Percentiles rank a stretch among this genome's conserved stretches.
Conservation (phyloP, 2,329 filamentous ascomycete species). For the Colletotrichum spinosum region DNA sequence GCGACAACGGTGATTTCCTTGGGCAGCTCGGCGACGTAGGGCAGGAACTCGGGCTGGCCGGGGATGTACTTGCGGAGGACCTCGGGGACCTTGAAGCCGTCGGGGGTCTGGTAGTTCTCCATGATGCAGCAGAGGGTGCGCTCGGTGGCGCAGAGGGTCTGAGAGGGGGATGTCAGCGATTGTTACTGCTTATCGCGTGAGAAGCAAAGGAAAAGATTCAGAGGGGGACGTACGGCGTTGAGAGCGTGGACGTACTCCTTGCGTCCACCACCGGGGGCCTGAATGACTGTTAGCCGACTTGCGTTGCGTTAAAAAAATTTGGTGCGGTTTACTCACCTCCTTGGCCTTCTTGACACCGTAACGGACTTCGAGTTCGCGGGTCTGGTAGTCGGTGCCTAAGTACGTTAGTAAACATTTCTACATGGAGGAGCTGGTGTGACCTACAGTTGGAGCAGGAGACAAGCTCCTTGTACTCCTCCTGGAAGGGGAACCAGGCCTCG, state of each 20-base stretch:
- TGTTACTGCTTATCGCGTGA: not conserved
- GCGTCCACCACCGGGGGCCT: slow-evolving; percentile 48
- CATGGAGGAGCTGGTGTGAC: slow-evolving; percentile 72
- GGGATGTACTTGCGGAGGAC: slow-evolving; percentile 90
- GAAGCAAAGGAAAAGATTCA: slow-evolving; percentile 59
- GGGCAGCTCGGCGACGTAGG: slow-evolving; percentile 86
- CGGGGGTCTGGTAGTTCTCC: slow-evolving; percentile 95
- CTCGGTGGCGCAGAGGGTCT: slow-evolving; percentile 88
- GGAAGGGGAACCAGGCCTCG: slow-evolving; percentile 96
- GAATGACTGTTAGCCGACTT: slow-evolving; percentile 2
- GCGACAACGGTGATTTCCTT: slow-evolving; percentile 66
- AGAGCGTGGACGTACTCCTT: slow-evolving; percentile 97
- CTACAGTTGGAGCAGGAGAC: slow-evolving; percentile 95
- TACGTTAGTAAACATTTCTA: not conserved
- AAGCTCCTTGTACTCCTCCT: slow-evolving; percentile 98
- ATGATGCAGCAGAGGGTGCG: slow-evolving; percentile 93
- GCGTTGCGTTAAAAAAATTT: not conserved
- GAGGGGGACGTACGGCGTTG: slow-evolving; percentile 66
- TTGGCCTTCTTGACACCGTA: slow-evolving; percentile 79
- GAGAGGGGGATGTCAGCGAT: slow-evolving; percentile 45
- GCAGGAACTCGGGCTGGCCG: slow-evolving; percentile 88
- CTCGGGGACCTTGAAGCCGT: slow-evolving; percentile 85
- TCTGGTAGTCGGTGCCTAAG: slow-evolving; percentile 71
- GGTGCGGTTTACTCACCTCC: slow-evolving; percentile 21
- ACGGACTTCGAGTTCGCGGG: slow-evolving; percentile 90